Evolutionary conservation across 148 eudicot genomes (phyloP).

Genomic region (Rhododendron kiyosumense): DNA sequence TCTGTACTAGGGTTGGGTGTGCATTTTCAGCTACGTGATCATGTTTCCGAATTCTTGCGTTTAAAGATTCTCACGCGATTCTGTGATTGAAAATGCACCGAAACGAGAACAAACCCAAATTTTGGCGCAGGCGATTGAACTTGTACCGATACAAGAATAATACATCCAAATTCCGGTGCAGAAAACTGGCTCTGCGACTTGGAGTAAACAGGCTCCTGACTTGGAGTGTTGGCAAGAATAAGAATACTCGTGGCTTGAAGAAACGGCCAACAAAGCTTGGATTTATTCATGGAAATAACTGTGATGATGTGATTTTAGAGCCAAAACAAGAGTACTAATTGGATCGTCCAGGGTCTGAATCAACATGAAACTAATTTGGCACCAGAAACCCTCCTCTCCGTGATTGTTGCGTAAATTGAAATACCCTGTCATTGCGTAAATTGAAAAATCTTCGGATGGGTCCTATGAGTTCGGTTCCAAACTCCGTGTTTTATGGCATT

Average conservation of each 20-base stretch:
- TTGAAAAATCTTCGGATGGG: not conserved
- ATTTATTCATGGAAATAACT: not conserved
- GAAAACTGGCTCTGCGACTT: not conserved
- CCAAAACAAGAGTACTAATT: not conserved
- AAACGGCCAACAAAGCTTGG: not conserved
- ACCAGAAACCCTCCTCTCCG: not conserved
- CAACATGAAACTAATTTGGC: not conserved
- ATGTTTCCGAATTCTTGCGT: too few species aligned
- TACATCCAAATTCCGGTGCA: not conserved
- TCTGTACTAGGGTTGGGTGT: not conserved
- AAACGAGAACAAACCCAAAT: too few species aligned
- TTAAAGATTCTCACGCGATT: not conserved
- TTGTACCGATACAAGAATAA: not conserved
- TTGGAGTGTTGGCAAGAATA: not conserved
- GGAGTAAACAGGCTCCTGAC: not conserved
- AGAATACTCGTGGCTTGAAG: not conserved
- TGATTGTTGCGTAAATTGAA: not conserved
- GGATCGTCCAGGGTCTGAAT: not conserved
- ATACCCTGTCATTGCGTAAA: not conserved
- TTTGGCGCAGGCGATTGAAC: not conserved
- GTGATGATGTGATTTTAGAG: not conserved
- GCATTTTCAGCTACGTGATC: too few species aligned
- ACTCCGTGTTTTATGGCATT: too few species aligned
- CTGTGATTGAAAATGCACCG: not conserved
- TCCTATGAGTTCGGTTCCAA: not conserved